phyloP scores from a whole-genome alignment of 306 rosid species.

The Ammopiptanthus mongolicus region DNA sequence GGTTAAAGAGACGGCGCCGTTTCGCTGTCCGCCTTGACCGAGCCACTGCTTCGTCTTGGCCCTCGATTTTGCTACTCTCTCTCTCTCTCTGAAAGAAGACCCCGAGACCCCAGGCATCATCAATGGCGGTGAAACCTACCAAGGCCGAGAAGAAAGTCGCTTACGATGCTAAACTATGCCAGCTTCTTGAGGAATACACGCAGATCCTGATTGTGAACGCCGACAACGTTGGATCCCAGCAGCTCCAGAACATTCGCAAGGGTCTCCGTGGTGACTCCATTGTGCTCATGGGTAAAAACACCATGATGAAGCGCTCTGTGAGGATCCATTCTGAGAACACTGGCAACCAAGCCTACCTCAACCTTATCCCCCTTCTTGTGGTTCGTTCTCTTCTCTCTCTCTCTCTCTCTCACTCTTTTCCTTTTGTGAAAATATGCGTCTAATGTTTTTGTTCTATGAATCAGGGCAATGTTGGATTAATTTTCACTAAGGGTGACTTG shows the following conservation, averaged over 20 bases:
- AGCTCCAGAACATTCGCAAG: conserved; percentile 71
- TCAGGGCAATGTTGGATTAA: conserved; percentile 87
- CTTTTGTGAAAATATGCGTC: not conserved
- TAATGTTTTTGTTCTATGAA: not conserved
- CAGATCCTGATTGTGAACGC: conserved; percentile 83
- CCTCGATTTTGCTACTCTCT: conserved; percentile 49
- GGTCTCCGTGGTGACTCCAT: conserved; percentile 85
- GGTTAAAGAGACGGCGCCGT: conserved; percentile 71
- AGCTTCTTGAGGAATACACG: conserved; percentile 57
- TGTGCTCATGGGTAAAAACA: conserved; percentile 94
- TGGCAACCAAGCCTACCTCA: conserved; percentile 58
- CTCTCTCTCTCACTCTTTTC: not conserved
- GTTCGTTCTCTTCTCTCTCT: conserved; percentile 16
- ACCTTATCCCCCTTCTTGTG: conserved; percentile 76
- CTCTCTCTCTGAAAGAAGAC: not conserved
- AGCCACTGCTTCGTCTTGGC: conserved; percentile 57
- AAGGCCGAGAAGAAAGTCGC: conserved; percentile 78
- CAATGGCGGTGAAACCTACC: conserved; percentile 54
- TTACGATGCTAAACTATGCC: conserved; percentile 72
- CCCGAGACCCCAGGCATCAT: not conserved
- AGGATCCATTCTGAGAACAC: conserved; percentile 69
- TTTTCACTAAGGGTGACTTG: conserved; percentile 89
- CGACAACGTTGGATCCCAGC: conserved; percentile 86
- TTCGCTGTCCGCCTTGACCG: conserved; percentile 73
- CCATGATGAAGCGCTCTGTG: conserved; percentile 92